phyloP scores from a whole-genome alignment of 306 rosid genomes.

The Hippophae rhamnoides region DNA sequence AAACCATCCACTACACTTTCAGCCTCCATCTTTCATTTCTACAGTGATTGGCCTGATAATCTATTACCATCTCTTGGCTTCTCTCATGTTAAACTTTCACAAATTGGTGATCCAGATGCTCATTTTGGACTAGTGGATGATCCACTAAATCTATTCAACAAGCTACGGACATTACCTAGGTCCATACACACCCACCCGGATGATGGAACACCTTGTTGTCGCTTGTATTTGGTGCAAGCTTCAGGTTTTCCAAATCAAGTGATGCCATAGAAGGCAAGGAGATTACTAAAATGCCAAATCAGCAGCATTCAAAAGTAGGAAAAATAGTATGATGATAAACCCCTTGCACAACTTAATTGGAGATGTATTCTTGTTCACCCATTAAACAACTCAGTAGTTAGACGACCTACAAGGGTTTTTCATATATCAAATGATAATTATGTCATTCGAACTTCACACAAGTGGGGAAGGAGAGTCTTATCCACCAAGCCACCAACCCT shows the following conservation, averaged over 20 bases:
- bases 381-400: conserved; percentile 11
- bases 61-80: conserved; percentile 91
- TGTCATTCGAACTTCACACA: conserved; percentile 4
- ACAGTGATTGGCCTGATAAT: conserved; percentile 97
- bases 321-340: conserved; percentile 59
- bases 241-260: conserved; percentile 68
- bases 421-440: conserved; percentile 15
- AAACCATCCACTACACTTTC: conserved; percentile 73
- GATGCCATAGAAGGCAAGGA: conserved; percentile 20
- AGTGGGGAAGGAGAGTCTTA: too few species aligned
- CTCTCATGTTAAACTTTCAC: conserved; percentile 66
- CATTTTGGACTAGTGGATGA: conserved; percentile 76
- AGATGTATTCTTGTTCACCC: conserved; percentile 65
- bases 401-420: conserved; percentile 20
- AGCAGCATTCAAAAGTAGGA: conserved; percentile 48
- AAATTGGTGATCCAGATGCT: conserved; percentile 97
- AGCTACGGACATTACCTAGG: conserved; percentile 78
- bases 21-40: conserved; percentile 66
- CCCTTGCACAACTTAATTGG: conserved; percentile 33
- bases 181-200: conserved; percentile 76
- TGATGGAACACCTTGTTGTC: conserved; percentile 83
- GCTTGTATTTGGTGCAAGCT: conserved; percentile 86
- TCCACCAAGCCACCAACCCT: too few species aligned
- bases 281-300: conserved; percentile 31
- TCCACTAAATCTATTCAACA: conserved; percentile 77